phyloP scores from a whole-genome alignment of 306 rosid species.

The Mucuna pruriens region DNA sequence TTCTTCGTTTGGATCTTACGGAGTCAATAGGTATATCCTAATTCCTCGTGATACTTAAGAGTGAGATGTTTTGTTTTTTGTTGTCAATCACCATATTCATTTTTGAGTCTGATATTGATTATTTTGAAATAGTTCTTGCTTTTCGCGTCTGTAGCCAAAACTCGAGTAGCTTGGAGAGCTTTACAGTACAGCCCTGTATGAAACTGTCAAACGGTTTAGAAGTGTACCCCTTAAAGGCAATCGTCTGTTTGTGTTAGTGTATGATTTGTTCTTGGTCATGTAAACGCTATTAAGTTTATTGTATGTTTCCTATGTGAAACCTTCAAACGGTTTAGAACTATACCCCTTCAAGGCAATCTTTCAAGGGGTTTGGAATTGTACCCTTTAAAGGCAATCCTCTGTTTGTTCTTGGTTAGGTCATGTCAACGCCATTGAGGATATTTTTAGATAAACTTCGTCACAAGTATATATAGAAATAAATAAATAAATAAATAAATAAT shows the following conservation, averaged over 20 bases:
- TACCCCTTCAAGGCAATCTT: no score
- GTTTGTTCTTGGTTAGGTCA: no score
- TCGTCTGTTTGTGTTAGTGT: conserved; percentile 1
- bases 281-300: neutral
- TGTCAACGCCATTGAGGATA: no score
- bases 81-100: neutral
- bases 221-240: neutral
- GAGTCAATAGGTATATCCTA: neutral
- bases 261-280: neutral
- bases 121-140: conserved; percentile 4
- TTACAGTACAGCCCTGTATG: neutral
- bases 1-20: neutral
- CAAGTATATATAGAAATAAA: no score
- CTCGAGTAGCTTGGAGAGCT: neutral
- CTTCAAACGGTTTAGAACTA: no score
- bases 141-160: neutral
- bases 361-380: no score
- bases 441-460: no score
- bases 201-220: conserved; percentile 22
- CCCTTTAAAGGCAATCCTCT: no score
- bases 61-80: neutral
- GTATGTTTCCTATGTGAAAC: neutral
- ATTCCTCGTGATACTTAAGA: neutral
- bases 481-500: no score
- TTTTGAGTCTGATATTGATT: neutral